Evolutionary conservation across 768 basidiomycete genomes (phyloP), one percentile per base, ranked within the genome.

Genomic region (Inosperma sp.): DNA sequence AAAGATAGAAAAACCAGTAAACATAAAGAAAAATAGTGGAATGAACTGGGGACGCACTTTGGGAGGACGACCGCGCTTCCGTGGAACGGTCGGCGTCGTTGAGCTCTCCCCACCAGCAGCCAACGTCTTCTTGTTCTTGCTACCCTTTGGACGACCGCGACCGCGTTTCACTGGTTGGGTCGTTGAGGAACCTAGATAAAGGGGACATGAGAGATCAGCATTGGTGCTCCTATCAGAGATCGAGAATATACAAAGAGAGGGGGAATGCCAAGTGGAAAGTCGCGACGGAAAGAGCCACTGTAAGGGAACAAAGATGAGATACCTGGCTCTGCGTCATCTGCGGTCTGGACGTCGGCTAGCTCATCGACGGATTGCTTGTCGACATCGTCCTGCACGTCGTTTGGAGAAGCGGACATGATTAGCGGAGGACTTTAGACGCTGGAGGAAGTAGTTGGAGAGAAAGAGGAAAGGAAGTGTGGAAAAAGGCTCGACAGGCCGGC

Each of bases 111-210:
- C 51, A 39, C 63, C 62, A 53, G 62, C 57, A 8, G 43, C n/a
- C 31, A 13, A 4, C 13, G 63, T 51, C 55, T 77, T 78, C 73
- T 82, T 76, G 68, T 82, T 80, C 73, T 88, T 93, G 69, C 87
- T 89, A 60, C 92, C 92, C 67, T 85, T 90, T 54, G 93, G 93
- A 57, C 93, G 82, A 48, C 93, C 93, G 40, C 93, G 80, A 62
- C 88, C 83, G 61, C 92, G 83, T 73, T 91, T 93, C 54, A 64
- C 59, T 34, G 79, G 74, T 37, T 69, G 64, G 17, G 69, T 59
- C 52, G 72, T 65, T 50, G 73, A 68, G 52, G 74, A 63, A 54
- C 71, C 66, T 63, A 71, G 57, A 74, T 71, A 55, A 60, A 45
- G 49, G 60, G 44, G 56, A 58, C 55, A 50, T 54, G 49, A 56